A percentile compares a stretch with the other conserved stretches of the same genome.
Evolutionary conservation across 306 rosid species (phyloP).

Genomic region (Sphenostylis stenocarpa): DNA sequence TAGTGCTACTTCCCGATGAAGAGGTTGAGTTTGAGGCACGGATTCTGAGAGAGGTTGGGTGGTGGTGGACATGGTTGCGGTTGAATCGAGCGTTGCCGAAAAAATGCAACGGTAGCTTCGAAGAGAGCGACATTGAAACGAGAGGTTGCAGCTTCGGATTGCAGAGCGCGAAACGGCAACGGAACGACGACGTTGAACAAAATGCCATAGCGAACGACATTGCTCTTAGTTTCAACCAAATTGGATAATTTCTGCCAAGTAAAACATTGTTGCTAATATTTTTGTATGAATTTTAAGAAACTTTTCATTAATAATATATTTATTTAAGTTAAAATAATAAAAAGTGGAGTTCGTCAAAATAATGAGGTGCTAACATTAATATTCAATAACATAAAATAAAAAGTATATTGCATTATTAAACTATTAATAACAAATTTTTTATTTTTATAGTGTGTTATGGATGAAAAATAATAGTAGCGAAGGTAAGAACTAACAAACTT

Average conservation of each 20-base stretch:
- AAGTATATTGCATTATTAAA: too few species aligned
- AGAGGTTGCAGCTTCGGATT: background rate
- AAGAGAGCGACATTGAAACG: conserved; percentile 23
- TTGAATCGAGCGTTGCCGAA: conserved; percentile 17
- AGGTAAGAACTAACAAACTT: too few species aligned
- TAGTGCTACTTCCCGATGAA: conserved; percentile 15
- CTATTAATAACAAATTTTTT: too few species aligned
- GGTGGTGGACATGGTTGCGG: conserved; percentile 1
- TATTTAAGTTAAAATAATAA: too few species aligned
- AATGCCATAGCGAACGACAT: conserved; percentile 19
- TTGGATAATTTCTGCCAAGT: background rate
- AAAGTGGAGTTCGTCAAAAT: too few species aligned
- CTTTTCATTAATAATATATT: too few species aligned
- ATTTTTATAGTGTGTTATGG: too few species aligned
- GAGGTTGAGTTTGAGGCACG: conserved; percentile 49
- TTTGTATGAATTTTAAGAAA: background rate
- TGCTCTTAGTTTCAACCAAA: background rate
- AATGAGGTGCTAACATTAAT: too few species aligned
- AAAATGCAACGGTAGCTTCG: conserved; percentile 28
- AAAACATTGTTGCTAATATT: background rate
- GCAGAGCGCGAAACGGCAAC: background rate
- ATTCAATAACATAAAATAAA: too few species aligned
- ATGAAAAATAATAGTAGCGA: too few species aligned
- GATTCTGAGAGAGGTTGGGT: conserved; percentile 23
- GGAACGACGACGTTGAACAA: background rate